Evolutionary conservation across 768 basidiomycete species (phyloP), one percentile per base, ranked within the genome.

Genomic region (Tylopilus plumbeoviolaceoides): DNA sequence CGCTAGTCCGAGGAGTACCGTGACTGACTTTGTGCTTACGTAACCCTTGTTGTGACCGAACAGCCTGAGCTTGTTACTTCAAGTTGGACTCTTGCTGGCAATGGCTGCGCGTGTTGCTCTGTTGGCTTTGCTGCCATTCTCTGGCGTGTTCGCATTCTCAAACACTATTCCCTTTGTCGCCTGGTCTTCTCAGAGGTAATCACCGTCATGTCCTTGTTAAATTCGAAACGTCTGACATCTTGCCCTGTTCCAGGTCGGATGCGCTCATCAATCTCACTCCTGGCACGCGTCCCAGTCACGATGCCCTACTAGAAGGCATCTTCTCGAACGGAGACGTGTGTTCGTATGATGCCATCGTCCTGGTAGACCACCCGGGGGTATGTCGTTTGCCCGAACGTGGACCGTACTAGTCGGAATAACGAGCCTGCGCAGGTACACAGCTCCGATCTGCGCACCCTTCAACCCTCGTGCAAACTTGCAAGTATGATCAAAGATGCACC

Each of bases 351-450:
- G 82, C 83, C 28, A 65, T 92, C 12, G 72, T 90, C 8, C 63
- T 91, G 10, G 72, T 89, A 39, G 78, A 87, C 57, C 89, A 91
- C 47, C 80, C 84, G 10, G 86, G 87, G 21, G 89, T 91, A 66
- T 55, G 84, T 75, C 53, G 23, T 30, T 47, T 30, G 36, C 4
- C 25, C 35, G 36, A 23, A 11, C 23, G n/a, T 25, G 12, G 33
- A 20, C 38, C 20, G 42, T 48, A 6, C 30, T 35, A 48, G 30
- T 14, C 20, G 12, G 50, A 35, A 28, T 56, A 30, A 56, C 60
- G 48, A 23, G 39, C 10, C 27, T 20, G 38, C 27, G 14, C 60
- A 91, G 89, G 72, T 87, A 5, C 89, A 86, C 60, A 84, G 86
- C 23, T 84, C 87, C n/a, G 88, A 91, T 72, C 72, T 91, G 39